phyloP scores from a whole-genome alignment of 1,284 basidiomycete species.

The Cerioporus squamosus region DNA sequence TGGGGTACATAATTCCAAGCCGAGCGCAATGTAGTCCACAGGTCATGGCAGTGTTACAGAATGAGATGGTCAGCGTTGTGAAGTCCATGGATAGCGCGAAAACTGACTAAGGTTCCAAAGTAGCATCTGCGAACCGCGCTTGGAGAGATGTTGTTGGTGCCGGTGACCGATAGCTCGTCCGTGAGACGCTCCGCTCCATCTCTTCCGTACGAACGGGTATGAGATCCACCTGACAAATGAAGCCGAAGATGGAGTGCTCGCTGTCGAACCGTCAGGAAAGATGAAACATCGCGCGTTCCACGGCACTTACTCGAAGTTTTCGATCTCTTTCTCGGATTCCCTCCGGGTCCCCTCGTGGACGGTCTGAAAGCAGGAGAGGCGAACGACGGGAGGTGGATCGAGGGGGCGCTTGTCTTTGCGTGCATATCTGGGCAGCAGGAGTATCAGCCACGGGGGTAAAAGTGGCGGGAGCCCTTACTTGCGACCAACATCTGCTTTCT shows the following conservation, averaged over 20 bases:
- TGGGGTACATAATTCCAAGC: too few species aligned
- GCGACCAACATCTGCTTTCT: constrained; percentile 23
- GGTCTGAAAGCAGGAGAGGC: constrained; percentile 33
- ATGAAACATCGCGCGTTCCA: constrained; percentile 21
- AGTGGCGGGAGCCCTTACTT: constrained; percentile 11
- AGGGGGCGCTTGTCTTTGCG: constrained; percentile 45
- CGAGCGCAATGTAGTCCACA: too few species aligned
- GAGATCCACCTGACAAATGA: constrained; percentile 67
- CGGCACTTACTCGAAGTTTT: constrained; percentile 42
- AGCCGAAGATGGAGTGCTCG: constrained; percentile 43
- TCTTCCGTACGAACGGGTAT: constrained; percentile 49
- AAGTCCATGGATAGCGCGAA: too few species aligned
- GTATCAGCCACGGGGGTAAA: not conserved
- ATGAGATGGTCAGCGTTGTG: too few species aligned
- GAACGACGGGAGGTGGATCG: constrained; percentile 47
- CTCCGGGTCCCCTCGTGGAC: constrained; percentile 30
- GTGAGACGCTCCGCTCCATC: not conserved
- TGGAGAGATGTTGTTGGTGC: too few species aligned
- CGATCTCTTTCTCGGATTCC: constrained; percentile 40
- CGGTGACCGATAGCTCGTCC: too few species aligned
- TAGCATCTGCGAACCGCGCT: too few species aligned
- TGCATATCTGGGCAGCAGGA: constrained; percentile 33
- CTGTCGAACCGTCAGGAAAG: constrained; percentile 22
- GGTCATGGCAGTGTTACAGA: too few species aligned
- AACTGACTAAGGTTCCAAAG: too few species aligned